Conservation (phyloP, 441 rosid genomes). For the Aleurites moluccanus region DNA sequence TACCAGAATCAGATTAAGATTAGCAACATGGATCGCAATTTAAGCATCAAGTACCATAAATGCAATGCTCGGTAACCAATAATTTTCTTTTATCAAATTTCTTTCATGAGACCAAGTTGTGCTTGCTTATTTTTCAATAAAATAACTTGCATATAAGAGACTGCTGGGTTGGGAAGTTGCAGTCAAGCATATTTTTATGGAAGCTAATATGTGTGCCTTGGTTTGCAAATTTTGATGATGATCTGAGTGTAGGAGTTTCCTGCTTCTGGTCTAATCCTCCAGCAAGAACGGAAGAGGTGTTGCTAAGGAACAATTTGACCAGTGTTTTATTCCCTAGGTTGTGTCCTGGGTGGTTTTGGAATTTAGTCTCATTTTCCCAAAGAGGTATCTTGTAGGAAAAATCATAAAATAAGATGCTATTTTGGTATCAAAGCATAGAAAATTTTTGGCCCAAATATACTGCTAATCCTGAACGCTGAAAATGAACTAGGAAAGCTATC, state of each 20-base stretch:
- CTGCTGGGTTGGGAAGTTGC: too few relatives aligned
- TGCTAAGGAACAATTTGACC: not conserved
- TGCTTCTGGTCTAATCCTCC: not conserved
- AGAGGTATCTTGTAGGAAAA: too few relatives aligned
- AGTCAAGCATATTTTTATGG: not conserved
- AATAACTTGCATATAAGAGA: not conserved
- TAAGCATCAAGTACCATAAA: not conserved
- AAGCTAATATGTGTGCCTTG: not conserved
- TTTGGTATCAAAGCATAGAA: not conserved
- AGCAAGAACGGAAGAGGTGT: not conserved
- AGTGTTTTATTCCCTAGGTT: not conserved
- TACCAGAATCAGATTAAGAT: not conserved
- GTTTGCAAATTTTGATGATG: not conserved
- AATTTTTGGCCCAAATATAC: not conserved
- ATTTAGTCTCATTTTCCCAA: not conserved
- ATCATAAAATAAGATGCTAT: not conserved
- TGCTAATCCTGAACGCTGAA: too few relatives aligned
- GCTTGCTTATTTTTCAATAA: too few relatives aligned
- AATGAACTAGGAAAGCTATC: too few relatives aligned
- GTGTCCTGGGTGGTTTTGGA: not conserved
- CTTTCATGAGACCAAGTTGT: not conserved
- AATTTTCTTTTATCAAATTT: not conserved
- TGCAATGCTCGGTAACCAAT: not conserved
- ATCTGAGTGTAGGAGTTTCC: not conserved
- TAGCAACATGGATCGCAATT: not conserved